A percentile compares a stretch with the other conserved stretches of the same genome.
Conservation (phyloP, 805 yeast genomes). For the Middelhovenomyces tepae region DNA sequence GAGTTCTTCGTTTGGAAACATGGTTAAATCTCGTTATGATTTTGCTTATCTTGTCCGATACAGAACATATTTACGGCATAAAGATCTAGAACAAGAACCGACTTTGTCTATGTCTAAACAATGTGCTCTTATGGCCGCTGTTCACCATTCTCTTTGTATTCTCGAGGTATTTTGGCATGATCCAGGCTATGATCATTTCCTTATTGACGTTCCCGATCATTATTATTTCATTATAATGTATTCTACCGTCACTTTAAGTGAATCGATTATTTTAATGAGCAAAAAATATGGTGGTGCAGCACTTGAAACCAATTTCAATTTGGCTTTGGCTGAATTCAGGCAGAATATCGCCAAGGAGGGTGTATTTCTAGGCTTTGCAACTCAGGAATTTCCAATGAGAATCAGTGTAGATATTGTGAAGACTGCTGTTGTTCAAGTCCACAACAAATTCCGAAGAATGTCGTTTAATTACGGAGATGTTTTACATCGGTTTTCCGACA, state of each 20-base stretch:
- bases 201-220: conserved; percentile 3
- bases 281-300: no score
- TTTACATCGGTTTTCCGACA: neutral
- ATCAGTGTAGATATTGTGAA: neutral
- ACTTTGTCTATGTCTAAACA: conserved; percentile 1
- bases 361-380: neutral
- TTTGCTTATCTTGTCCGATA: conserved; percentile 1
- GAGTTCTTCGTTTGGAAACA: no score
- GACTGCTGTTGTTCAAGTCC: neutral
- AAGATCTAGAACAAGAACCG: neutral
- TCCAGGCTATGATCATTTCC: neutral
- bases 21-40: neutral
- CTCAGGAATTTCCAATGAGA: neutral
- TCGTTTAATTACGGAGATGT: conserved; percentile 3
- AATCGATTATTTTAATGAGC: neutral
- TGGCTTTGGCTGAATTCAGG: no score
- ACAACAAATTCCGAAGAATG: neutral
- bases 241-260: conserved; percentile 2
- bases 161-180: neutral
- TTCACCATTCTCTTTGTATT: conserved; percentile 1
- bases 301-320: no score
- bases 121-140: conserved; percentile 1
- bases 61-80: conserved; percentile 2
- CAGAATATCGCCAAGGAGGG: no score
- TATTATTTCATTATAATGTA: conserved; percentile 2